Percentiles rank a stretch among this genome's conserved stretches.
These are phyloP conservation scores for Spathaspora passalidarum DNA, from an alignment of 805 yeast genomes.

Conservation along the genomic window DNA sequence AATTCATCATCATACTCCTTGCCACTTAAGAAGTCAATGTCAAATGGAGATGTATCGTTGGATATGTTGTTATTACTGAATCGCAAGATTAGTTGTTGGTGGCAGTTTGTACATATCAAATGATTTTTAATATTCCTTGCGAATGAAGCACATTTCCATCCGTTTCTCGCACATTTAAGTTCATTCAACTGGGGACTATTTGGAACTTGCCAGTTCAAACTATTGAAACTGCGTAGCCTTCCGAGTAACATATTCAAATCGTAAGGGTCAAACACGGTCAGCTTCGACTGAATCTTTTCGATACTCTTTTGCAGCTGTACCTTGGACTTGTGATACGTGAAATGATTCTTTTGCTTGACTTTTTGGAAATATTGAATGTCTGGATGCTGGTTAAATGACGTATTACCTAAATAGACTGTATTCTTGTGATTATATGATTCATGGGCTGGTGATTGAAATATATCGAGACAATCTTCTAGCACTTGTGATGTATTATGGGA, in stretches of 20 bases:
- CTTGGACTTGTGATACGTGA: constrained; percentile 28
- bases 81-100: constrained; percentile 23
- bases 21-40: constrained; percentile 4
- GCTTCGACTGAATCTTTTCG: constrained; percentile 13
- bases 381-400: constrained; percentile 24
- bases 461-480: constrained; percentile 21
- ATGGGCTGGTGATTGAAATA: constrained; percentile 16
- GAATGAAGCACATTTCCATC: constrained; percentile 49
- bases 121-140: constrained; percentile 25
- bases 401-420: constrained; percentile 6
- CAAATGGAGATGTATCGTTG: constrained; percentile 14
- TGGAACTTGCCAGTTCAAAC: constrained; percentile 47
- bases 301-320: constrained; percentile 3
- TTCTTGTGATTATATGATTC: constrained; percentile 11
- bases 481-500: constrained; percentile 19
- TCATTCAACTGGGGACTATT: constrained; percentile 33
- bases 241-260: constrained; percentile 30
- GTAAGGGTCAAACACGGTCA: constrained; percentile 35
- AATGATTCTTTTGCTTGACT: constrained; percentile 35
- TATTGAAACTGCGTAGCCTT: constrained; percentile 43
- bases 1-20: constrained; percentile 7
- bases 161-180: constrained; percentile 47
- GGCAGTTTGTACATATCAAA: constrained; percentile 32
- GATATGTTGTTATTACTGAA: constrained; percentile 18
- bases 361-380: constrained; percentile 37